These are phyloP conservation scores for Cyclospora cayetanensis DNA, from an alignment of 169 alveolate genomes.

Conservation along the genomic window DNA sequence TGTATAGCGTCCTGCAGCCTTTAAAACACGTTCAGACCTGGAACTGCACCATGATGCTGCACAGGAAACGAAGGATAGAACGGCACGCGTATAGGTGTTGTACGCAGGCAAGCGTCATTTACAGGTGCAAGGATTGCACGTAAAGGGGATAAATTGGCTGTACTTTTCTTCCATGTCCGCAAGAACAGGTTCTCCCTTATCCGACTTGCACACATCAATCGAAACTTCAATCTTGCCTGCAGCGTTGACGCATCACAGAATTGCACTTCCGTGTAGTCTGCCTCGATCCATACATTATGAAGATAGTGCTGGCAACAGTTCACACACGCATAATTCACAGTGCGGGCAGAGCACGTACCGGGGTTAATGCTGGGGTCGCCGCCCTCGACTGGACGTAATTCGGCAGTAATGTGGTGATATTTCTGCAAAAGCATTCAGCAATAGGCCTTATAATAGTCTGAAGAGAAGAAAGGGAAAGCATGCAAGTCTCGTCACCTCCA, in stretches of 20 bases:
- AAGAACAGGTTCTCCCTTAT: conserved; percentile 36
- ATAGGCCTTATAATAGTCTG: too few species aligned
- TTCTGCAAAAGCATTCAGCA: conserved; percentile 34
- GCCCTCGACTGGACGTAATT: conserved; percentile 50
- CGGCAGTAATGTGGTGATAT: conserved; percentile 38
- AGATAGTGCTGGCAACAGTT: too few species aligned
- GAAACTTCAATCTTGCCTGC: conserved; percentile 49
- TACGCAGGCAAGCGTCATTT: background rate
- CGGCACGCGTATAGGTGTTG: background rate
- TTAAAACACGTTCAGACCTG: conserved; percentile 34
- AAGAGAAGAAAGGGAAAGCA: too few species aligned
- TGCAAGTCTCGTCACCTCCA: too few species aligned
- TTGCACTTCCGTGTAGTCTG: too few species aligned
- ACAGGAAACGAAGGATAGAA: background rate
- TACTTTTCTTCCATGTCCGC: conserved; percentile 42
- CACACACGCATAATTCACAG: too few species aligned
- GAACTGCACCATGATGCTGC: conserved; percentile 59
- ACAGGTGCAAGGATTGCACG: background rate
- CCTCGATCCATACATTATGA: too few species aligned
- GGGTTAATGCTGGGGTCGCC: conserved; percentile 50
- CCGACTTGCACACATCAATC: conserved; percentile 41
- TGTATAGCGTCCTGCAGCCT: too few species aligned
- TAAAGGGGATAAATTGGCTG: background rate
- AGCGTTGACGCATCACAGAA: too few species aligned
- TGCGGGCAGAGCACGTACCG: background rate